Conservation (phyloP, 2,329 filamentous ascomycete species). For the Xylaria sp. region DNA sequence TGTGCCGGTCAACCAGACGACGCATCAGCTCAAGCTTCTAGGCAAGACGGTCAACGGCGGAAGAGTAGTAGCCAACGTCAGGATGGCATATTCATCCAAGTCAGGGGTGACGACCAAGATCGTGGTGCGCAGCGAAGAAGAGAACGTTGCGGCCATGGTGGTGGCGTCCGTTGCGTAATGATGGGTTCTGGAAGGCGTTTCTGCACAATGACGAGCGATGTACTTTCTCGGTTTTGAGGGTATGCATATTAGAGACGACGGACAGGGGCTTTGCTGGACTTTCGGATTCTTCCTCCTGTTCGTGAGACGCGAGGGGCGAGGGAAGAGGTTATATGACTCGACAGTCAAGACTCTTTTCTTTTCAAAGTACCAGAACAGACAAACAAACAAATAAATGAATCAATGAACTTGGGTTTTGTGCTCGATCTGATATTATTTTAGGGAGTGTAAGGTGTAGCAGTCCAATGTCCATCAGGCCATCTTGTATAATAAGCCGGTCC, state of each 20-base stretch:
- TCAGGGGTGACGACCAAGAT: conserved; percentile 96
- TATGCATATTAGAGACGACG: conserved; percentile 33
- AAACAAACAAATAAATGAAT: neutral
- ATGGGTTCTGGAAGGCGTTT: conserved; percentile 36
- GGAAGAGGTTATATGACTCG: neutral
- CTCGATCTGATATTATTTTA: too few species aligned
- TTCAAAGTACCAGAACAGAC: neutral
- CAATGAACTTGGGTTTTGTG: neutral
- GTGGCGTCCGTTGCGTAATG: conserved; percentile 79
- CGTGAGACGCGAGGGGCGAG: conserved; percentile 3
- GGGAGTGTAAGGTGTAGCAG: too few species aligned
- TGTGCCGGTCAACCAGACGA: conserved; percentile 82
- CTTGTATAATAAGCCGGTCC: too few species aligned
- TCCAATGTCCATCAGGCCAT: too few species aligned
- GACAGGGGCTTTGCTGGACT: conserved; percentile 1
- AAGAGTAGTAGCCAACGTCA: conserved; percentile 80
- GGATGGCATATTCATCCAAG: conserved; percentile 94
- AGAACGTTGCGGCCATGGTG: conserved; percentile 82
- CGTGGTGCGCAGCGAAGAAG: conserved; percentile 87
- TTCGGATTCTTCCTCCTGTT: conserved; percentile 14
- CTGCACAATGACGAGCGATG: conserved; percentile 37
- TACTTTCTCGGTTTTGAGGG: conserved; percentile 31
- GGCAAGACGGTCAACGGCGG: conserved; percentile 94
- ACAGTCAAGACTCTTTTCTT: conserved; percentile 1
- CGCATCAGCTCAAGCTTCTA: conserved; percentile 92